Evolutionary conservation across 495 filamentous ascomycete genomes (phyloP), one percentile per base, ranked within the genome.

Genomic region (Aspergillus affinis): DNA sequence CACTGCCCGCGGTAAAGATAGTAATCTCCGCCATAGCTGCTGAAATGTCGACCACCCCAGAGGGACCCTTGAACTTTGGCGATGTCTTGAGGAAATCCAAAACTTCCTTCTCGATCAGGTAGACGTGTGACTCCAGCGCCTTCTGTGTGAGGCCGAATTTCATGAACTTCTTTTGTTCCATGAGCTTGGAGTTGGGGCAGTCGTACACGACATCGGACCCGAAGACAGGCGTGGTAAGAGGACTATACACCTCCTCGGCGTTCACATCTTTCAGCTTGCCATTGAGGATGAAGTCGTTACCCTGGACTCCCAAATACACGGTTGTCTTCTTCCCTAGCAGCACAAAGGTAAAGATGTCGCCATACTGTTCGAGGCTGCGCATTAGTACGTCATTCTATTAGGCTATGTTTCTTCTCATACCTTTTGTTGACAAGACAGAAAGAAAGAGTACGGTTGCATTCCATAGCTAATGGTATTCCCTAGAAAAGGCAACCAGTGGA

Each of bases 111-210:
- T 84, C 82, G 67, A 95, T 93, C 51, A 92, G 82, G 52, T 86
- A 87, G 3, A 92, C 90, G 64, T 93, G 91, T 26, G 84, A 83
- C 60, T 84, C 83, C 71, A 95, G 89, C 36, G 90, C 89, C 57
- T 87, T 80, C 45, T 84, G 85, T 29, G 90, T 90, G 51, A 95
- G 86, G 48, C 90, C 90, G 67, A 90, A 82, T 72, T 95, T 93
- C 83, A 93, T 87, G 71, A 95, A 92, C 88, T 86, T 90, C 75
- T 92, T 92, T 70, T 92, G 89, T 70, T 92, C 88, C 84, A 92
- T 91, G 56, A 92, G 78, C 72, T 93, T 92, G 51, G 89, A 78
- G 67, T 93, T 93, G 27, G 91, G 90, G 69, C 90, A 92, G 72
- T 95, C 91, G 69, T 93, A 95, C 18, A 93, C 88, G 20, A 95